These are phyloP conservation scores for Heliamphora ciliata DNA, from an alignment of 179 eudicot species.

Conservation along the genomic window DNA sequence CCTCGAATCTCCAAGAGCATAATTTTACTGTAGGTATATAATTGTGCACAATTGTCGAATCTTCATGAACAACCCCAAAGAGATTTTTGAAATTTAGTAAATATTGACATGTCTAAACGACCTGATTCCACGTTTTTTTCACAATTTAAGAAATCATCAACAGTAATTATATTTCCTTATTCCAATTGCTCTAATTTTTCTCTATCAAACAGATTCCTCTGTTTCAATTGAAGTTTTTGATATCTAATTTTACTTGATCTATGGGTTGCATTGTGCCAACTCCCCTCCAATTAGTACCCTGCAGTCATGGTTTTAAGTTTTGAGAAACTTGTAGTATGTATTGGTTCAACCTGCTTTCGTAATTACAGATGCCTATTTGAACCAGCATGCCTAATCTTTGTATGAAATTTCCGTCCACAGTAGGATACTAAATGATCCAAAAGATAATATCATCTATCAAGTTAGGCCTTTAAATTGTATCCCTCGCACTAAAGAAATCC, in stretches of 20 bases:
- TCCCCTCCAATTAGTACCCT: not conserved
- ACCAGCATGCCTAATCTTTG: too few relatives aligned
- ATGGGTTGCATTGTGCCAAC: too few relatives aligned
- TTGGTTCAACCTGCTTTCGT: not conserved
- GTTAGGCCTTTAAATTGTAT: too few relatives aligned
- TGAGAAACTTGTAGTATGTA: not conserved
- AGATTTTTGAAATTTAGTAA: not conserved
- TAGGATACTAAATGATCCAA: too few relatives aligned
- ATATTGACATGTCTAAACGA: not conserved
- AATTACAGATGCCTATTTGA: too few relatives aligned
- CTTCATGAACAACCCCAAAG: not conserved
- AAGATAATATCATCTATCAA: too few relatives aligned
- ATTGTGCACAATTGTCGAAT: not conserved
- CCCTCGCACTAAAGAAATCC: too few relatives aligned
- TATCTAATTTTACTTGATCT: too few relatives aligned
- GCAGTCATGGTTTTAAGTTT: not conserved
- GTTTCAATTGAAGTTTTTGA: too few relatives aligned
- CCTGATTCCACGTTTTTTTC: not conserved
- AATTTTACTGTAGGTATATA: too few relatives aligned
- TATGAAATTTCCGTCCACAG: too few relatives aligned
- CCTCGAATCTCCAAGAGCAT: too few relatives aligned
- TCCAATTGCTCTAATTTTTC: not conserved
- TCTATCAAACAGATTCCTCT: not conserved
- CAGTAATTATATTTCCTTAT: not conserved
- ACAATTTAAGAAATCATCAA: not conserved